Conservation (phyloP, 2,329 filamentous ascomycete species). For the Trichoderma koningiopsis region DNA sequence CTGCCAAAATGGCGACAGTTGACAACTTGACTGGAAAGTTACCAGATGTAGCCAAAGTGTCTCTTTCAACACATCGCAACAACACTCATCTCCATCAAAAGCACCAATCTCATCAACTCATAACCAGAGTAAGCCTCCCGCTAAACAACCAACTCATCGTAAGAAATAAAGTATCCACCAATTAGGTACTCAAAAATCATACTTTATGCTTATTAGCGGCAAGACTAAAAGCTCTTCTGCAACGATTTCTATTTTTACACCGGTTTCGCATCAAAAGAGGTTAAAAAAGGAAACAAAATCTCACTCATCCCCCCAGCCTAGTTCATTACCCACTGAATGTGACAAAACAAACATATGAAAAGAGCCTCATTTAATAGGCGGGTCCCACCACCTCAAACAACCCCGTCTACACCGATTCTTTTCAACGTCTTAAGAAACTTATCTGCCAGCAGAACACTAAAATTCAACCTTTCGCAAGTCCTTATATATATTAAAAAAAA, state of each 20-base stretch:
- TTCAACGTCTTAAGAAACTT: not conserved
- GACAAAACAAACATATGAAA: not conserved
- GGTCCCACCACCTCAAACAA: not conserved
- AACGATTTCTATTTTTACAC: slow-evolving; percentile 4
- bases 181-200: not conserved
- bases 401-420: not conserved
- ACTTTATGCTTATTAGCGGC: not conserved
- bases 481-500: not conserved
- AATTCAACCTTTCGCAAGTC: not conserved
- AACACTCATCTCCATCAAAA: not conserved
- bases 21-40: not conserved
- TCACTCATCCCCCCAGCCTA: not conserved
- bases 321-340: not conserved
- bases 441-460: not conserved
- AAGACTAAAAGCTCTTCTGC: not conserved
- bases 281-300: not conserved
- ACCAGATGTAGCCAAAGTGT: not conserved
- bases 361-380: not conserved
- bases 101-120: not conserved
- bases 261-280: not conserved
- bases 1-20: not conserved
- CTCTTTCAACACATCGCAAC: not conserved
- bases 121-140: not conserved
- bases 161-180: not conserved
- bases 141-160: not conserved